These are phyloP conservation scores for Emmonsiellopsis sp. DNA, from an alignment of 2,329 filamentous ascomycete genomes.

Conservation along the genomic window DNA sequence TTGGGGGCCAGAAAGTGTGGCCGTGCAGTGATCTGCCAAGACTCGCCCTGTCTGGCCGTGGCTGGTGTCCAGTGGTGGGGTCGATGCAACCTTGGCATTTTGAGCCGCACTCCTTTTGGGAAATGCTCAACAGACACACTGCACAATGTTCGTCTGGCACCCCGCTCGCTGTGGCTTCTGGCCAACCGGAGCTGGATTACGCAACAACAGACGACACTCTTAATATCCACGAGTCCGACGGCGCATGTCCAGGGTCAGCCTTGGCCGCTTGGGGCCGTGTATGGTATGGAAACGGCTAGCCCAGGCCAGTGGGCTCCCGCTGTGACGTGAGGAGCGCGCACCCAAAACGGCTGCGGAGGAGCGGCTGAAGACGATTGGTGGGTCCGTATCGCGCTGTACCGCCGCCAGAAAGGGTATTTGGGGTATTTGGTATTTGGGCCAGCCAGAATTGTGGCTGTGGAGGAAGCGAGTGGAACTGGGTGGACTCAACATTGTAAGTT, in stretches of 20 bases:
- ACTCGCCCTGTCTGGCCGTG: too few species aligned
- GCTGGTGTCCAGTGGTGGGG: too few species aligned
- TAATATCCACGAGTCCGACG: too few species aligned
- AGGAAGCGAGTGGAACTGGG: not conserved
- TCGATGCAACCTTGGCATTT: too few species aligned
- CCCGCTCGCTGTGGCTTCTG: too few species aligned
- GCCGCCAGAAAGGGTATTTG: not conserved
- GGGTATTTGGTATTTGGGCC: not conserved
- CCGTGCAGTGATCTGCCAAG: not conserved
- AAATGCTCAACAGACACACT: too few species aligned
- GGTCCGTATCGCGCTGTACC: not conserved
- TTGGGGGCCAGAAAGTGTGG: not conserved
- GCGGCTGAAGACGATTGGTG: not conserved
- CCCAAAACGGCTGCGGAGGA: not conserved
- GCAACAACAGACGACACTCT: not conserved
- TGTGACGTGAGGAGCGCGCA: not conserved
- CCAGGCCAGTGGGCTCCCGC: not conserved
- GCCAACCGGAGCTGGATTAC: not conserved
- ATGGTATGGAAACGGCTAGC: conserved; percentile 1
- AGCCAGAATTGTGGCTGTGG: not conserved
- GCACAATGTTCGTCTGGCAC: too few species aligned
- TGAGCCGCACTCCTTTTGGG: too few species aligned
- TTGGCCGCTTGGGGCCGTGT: not conserved
- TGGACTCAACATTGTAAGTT: too few species aligned
- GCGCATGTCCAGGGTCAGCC: not conserved